Evolutionary conservation across 164 flowering plant genomes (phyloP), one percentile per base, ranked within the genome.

Genomic region (Chimonanthus praecox): DNA sequence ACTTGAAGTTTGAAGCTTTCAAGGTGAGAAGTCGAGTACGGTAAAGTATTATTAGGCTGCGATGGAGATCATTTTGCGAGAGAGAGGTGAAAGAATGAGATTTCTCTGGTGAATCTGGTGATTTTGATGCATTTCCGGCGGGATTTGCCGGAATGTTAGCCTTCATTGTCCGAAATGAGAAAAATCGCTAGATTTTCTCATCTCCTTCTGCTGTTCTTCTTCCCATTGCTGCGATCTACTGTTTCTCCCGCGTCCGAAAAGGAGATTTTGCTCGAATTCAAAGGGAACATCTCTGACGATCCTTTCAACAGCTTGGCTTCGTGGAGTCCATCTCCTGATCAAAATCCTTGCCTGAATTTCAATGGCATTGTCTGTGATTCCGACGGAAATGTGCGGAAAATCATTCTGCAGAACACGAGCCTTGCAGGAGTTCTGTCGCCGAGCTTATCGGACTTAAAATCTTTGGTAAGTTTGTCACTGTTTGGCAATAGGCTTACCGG

Each of bases 261-360:
- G 82, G 94, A 90, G 78, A 86, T 92, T 78, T 71, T 95, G 83
- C 88, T 95, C 51, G 88, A 92, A 71, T 95, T 95, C 82, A 95
- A 89, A 77, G 90, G 84, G 7, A 81, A 82, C 75, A 73, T 93
- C 68, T 72, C 91, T 0, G 75, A 77, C 71, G 99, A 96, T 78
- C 99, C 99, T 16, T 80, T 73, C 70, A 77, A 84, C 50, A 80
- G 74, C 45, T 79, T 96, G 81, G 74, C 71, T 33, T 84, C 90
- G 8, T 96, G 99, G 99, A 85, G 78, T 78, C 75, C 78, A 11
- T 20, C 69, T 18, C 69, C 81, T 0, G 78, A 73, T 70, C 75
- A 76, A 20, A 73, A 81, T 78, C 92, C 86, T 51, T 94, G 99
- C 79, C 69, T 33, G 8, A 81, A 85, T 72, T 96, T 62, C 78